A percentile compares a stretch with the other conserved stretches of the same genome.
Evolutionary conservation across 495 filamentous ascomycete genomes (phyloP).

Genomic region (Penicillium antarcticum): DNA sequence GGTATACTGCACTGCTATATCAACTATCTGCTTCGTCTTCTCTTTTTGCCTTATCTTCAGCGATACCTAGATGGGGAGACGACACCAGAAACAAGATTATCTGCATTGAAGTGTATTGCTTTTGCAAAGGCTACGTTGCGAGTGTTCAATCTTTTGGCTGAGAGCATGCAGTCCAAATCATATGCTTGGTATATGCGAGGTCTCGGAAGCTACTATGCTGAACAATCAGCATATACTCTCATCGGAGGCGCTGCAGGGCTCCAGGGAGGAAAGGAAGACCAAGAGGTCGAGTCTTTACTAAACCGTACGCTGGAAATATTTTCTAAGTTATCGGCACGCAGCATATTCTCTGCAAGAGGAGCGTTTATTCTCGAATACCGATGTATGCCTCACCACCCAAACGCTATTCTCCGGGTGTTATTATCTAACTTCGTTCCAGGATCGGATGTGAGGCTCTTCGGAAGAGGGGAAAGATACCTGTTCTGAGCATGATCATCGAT

Average conservation of each 20-base stretch:
- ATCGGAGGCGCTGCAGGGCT: background rate
- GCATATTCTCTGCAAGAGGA: background rate
- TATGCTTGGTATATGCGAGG: background rate
- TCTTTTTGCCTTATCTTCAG: background rate
- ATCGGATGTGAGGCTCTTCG: too few species aligned
- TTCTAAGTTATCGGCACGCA: background rate
- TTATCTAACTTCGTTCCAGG: too few species aligned
- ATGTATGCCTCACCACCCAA: background rate
- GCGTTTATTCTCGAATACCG: background rate
- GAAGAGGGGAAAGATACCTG: too few species aligned
- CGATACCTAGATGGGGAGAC: background rate
- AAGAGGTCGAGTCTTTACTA: background rate
- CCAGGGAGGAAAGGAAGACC: background rate
- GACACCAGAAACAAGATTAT: background rate
- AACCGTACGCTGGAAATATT: background rate
- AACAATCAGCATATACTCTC: background rate
- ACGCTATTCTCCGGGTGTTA: too few species aligned
- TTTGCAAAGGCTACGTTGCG: background rate
- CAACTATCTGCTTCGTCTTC: background rate
- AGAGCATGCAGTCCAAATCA: background rate
- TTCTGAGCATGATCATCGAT: too few species aligned
- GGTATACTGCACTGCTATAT: background rate
- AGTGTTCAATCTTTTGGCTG: background rate
- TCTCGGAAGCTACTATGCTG: background rate
- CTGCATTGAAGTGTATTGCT: background rate